Evolutionary conservation across 768 basidiomycete species (phyloP), one percentile per base, ranked within the genome.

Genomic region (Panaeolus papilionaceus): DNA sequence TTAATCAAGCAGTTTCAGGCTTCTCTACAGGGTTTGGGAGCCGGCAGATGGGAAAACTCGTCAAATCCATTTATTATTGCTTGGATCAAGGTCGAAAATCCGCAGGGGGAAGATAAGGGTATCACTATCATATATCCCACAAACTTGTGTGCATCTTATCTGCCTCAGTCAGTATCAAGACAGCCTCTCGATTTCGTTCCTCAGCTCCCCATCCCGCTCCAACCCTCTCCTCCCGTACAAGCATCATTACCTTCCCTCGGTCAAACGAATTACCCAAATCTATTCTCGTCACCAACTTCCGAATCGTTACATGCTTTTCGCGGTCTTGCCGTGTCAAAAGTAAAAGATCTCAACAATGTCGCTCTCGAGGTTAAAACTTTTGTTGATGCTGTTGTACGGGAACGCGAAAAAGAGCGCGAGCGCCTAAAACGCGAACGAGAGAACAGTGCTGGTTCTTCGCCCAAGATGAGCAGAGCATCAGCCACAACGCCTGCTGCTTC

Each of bases 91-190:
- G 89, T 94, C 20, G 87, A 92, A 76, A 92, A 92, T 72, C 89
- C 85, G 69, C 92, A 91, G 70, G 92, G 91, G 38, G 92, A 94
- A 75, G 91, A 92, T 70, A 93, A 93, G 71, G 92, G 92, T 0
- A 79, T 92, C 38, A 81, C 85, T n/a, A 80, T 91, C 62, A 87
- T 94, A 69, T 94, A 92, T 81, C 93, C 93, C 1, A 77, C 84
- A 2, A 77, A 81, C 1, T 84, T 94, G 4, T 91, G 89, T 69
- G 72, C 85, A 26, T 77, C 82, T 75, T 78, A 80, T 76, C n/a
- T 84, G 76, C 75, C 81, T 71, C 68, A 76, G 20, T 72, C 61
- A 64, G 80, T 16, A 71, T 78, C 58, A 74, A 82, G 65, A 74
- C 77, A 64, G 10, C 79, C 82, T 18, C 80, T 92, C 42, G 75